A percentile compares a stretch with the other conserved stretches of the same genome.
Evolutionary conservation across 306 rosid species (phyloP).

Genomic region (Prunus padus): DNA sequence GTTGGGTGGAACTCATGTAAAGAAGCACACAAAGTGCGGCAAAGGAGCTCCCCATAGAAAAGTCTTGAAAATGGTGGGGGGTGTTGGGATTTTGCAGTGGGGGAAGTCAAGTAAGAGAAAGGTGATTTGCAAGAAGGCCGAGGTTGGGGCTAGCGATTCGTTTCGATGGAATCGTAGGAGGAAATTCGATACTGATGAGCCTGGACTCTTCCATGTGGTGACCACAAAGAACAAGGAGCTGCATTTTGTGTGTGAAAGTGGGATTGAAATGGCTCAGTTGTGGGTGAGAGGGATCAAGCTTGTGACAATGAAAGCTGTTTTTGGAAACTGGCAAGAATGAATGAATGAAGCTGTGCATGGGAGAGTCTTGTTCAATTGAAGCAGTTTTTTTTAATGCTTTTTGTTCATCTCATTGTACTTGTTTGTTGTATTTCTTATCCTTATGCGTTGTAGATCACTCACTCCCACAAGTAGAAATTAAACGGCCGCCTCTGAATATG

Average conservation of each 20-base stretch:
- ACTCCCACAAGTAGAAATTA: no score
- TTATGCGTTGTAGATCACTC: not conserved
- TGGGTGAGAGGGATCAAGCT: conserved; percentile 68
- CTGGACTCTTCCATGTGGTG: conserved; percentile 54
- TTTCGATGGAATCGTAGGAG: conserved; percentile 55
- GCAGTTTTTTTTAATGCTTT: not conserved
- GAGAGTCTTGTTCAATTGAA: not conserved
- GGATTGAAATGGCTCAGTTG: conserved; percentile 53
- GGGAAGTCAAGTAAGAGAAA: conserved; percentile 59
- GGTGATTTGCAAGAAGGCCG: conserved; percentile 53
- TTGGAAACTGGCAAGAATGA: conserved; percentile 35
- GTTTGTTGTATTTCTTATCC: not conserved
- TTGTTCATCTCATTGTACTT: not conserved
- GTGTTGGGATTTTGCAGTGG: conserved; percentile 52
- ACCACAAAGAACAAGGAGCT: conserved; percentile 55
- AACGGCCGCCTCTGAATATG: not conserved
- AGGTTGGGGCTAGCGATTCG: conserved; percentile 50
- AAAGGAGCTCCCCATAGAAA: conserved; percentile 57
- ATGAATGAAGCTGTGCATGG: not conserved
- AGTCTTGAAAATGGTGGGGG: conserved; percentile 36
- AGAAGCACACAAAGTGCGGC: conserved; percentile 64
- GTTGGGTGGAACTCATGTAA: conserved; percentile 37
- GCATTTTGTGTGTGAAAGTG: conserved; percentile 75
- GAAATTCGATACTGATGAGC: conserved; percentile 48
- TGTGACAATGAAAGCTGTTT: conserved; percentile 47